Evolutionary conservation across 768 basidiomycete species (phyloP).

Genomic region (Gyrodon lividus): DNA sequence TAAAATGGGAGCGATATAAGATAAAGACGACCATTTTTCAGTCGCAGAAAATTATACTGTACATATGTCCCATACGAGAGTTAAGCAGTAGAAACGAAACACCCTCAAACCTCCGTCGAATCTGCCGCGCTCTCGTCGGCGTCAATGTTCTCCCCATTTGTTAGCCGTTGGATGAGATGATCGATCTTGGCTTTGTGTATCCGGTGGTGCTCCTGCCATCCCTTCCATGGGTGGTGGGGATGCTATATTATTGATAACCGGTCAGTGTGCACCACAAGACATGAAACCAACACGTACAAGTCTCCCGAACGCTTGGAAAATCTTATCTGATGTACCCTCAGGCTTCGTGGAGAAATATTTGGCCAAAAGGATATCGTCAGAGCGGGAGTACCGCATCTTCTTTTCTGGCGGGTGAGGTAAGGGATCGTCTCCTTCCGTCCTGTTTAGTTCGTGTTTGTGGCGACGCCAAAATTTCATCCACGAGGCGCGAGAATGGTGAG

Average conservation of each 20-base stretch:
- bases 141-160: conserved; percentile 55
- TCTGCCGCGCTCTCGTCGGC: conserved; percentile 26
- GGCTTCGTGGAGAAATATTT: conserved; percentile 70
- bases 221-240: conserved; percentile 91
- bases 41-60: conserved; percentile 1
- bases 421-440: conserved; percentile 64
- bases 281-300: conserved; percentile 42
- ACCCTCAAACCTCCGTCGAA: conserved; percentile 23
- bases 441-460: conserved; percentile 80
- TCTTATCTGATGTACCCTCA: conserved; percentile 79
- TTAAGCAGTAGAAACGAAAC: not conserved
- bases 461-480: conserved; percentile 95
- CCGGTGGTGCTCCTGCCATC: conserved; percentile 90
- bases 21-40: not conserved
- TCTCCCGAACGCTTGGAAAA: conserved; percentile 79
- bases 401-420: conserved; percentile 78
- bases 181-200: conserved; percentile 88
- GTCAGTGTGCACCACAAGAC: conserved; percentile 1
- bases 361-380: conserved; percentile 78
- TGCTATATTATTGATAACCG: conserved; percentile 45
- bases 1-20: not conserved
- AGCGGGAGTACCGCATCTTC: conserved; percentile 82
- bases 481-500: conserved; percentile 87
- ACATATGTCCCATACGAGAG: not conserved
- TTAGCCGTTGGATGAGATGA: conserved; percentile 64